Conservation (phyloP, 2,329 filamentous ascomycete species). For the Penicillium sp. region DNA sequence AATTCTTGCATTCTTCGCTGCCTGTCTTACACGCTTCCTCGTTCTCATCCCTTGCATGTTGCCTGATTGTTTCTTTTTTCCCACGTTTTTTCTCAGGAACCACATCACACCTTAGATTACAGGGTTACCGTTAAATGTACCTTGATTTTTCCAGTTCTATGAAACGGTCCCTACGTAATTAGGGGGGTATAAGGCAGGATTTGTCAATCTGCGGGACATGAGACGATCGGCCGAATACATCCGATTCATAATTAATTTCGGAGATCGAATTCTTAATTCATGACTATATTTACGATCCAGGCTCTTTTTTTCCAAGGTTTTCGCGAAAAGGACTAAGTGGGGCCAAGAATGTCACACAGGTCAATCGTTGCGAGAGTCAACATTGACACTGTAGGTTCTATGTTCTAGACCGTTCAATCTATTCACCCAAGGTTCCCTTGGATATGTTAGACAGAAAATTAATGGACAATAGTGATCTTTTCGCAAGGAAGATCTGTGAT, state of each 20-base stretch:
- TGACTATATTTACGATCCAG: background rate
- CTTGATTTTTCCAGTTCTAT: background rate
- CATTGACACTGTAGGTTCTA: background rate
- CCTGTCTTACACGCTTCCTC: background rate
- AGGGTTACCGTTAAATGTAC: background rate
- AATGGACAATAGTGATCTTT: background rate
- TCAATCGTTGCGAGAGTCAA: slow-evolving; percentile 4
- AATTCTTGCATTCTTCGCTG: background rate
- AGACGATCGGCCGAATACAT: slow-evolving; percentile 1
- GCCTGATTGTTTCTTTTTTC: background rate
- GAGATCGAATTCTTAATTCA: background rate
- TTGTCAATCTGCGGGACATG: background rate
- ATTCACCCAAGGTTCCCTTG: too few relatives aligned
- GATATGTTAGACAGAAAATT: background rate
- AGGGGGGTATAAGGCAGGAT: background rate
- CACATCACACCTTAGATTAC: background rate
- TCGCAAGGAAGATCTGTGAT: background rate
- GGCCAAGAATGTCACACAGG: slow-evolving; percentile 10
- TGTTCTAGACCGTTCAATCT: background rate
- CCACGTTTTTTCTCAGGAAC: background rate
- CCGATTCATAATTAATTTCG: background rate
- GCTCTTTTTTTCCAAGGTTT: background rate
- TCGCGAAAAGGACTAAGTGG: background rate
- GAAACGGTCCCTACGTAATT: background rate
- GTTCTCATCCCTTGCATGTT: background rate